phyloP scores from a whole-genome alignment of 1,284 basidiomycete genomes.

The Microbotryum lychnidis-dioicae region DNA sequence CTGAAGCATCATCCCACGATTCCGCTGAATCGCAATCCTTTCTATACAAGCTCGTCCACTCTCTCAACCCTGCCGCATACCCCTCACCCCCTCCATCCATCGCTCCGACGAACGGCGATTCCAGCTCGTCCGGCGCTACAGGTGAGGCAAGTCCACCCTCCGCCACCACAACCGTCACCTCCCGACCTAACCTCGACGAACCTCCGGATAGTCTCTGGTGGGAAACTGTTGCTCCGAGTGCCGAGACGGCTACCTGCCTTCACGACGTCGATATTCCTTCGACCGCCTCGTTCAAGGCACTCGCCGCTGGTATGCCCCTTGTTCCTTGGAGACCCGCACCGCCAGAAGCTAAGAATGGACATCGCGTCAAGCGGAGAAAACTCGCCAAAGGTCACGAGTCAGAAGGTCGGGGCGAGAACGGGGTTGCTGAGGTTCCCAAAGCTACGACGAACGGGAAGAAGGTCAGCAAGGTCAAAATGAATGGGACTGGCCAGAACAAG shows the following conservation, averaged over 20 bases:
- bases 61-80: conserved; percentile 15
- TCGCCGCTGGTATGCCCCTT: conserved; percentile 19
- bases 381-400: too few species aligned
- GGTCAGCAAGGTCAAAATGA: neutral
- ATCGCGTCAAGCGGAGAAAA: neutral
- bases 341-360: too few species aligned
- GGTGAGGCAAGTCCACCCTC: neutral
- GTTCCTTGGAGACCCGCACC: conserved; percentile 5
- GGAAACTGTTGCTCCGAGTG: conserved; percentile 20
- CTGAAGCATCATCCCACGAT: too few species aligned
- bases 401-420: too few species aligned
- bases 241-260: neutral
- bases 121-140: neutral
- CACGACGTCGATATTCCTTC: neutral
- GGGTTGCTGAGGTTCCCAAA: neutral
- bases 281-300: neutral
- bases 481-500: neutral
- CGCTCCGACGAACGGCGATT: neutral
- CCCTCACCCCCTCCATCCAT: conserved; percentile 3
- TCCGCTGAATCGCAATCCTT: neutral
- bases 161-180: neutral
- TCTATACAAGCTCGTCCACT: conserved; percentile 10
- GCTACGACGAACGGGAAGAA: neutral
- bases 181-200: neutral
- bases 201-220: conserved; percentile 29